Evolutionary conservation across 2,329 filamentous ascomycete species (phyloP).

Genomic region (Colletotrichum costaricense): DNA sequence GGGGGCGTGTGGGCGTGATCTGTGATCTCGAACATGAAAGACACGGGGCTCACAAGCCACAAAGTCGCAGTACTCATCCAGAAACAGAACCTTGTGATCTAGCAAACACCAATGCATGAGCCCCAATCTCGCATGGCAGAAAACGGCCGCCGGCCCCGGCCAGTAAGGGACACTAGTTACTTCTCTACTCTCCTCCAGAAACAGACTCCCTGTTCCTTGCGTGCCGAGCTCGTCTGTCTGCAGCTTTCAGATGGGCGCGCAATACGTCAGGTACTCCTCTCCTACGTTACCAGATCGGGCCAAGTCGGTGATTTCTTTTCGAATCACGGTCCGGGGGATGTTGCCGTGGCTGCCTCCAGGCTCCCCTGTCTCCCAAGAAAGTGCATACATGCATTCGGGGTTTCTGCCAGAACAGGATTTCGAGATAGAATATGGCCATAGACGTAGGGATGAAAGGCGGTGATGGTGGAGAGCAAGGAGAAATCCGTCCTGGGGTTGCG

Average conservation of each 20-base stretch:
- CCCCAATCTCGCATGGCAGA: neutral
- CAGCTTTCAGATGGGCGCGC: neutral
- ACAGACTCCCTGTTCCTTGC: neutral
- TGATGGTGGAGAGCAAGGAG: neutral
- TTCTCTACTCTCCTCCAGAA: neutral
- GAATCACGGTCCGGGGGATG: neutral
- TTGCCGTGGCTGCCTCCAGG: neutral
- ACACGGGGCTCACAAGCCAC: neutral
- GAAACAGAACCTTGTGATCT: neutral
- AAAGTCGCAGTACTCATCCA: neutral
- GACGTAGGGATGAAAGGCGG: neutral
- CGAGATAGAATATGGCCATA: neutral
- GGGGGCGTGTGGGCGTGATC: neutral
- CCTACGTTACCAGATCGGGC: neutral
- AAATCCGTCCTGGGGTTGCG: neutral
- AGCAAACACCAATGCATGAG: neutral
- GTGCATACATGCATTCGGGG: neutral
- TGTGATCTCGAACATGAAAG: neutral
- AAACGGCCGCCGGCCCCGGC: neutral
- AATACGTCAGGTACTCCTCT: conserved; percentile 8
- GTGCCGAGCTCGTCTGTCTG: neutral
- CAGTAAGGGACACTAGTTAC: neutral
- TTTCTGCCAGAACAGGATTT: conserved; percentile 12
- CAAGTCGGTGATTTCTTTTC: neutral
- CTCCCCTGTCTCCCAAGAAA: neutral